Base-by-base conservation (phyloP, 2,329 filamentous ascomycete genomes). In the Cyphellophora attinorum region DNA sequence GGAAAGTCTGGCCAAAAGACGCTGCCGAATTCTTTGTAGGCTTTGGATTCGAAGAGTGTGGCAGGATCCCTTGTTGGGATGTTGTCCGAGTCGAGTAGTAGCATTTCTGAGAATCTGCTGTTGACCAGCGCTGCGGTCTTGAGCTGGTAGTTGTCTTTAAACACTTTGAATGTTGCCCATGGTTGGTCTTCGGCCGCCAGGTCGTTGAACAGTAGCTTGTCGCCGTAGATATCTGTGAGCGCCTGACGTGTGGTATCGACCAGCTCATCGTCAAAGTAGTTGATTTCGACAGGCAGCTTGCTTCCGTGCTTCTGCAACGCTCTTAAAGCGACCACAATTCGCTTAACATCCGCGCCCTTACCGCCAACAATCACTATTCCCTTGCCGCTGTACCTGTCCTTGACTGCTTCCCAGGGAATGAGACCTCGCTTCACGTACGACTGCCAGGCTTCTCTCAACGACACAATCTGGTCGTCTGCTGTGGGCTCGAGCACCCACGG, bases 1-100 rank as follows among this genome's bases (percentile, higher is more conserved):
- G 54, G 48, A 35, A 57, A 56, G 34, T 60, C 57, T 11, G 56
- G 57, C 55, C 55, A 59, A 44, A 59, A 58, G 14, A 58, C 33
- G 10, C 51, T 53, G 34, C 54, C 55, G 37, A 47, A 54, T 33
- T 53, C 46, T 16, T 47, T 44, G 30, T 35, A 35, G 2, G 21
- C 30, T 15, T n/a, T 11, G 11, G 54, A 55, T 19, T 53, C 45
- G 34, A 43, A 58, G 6, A 59, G 45, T 5, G 33, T 29, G 12
- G 40, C 50, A 2, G 55, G 55, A 21, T 50, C 49, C n/a, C 52
- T 37, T 19, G 51, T 38, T 11, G 56, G 55, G 29, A 58, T 46
- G 35, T 58, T 59, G 42, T 59, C 56, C 6, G 54, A 54, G 42
- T 59, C 56, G n/a, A 59, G 39, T 2, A 59, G 40, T 8, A 59